A percentile compares a stretch with the other conserved stretches of the same genome.
These are phyloP conservation scores for Verticillium nubilum DNA, from an alignment of 2,329 filamentous ascomycete species.

Conservation along the genomic window DNA sequence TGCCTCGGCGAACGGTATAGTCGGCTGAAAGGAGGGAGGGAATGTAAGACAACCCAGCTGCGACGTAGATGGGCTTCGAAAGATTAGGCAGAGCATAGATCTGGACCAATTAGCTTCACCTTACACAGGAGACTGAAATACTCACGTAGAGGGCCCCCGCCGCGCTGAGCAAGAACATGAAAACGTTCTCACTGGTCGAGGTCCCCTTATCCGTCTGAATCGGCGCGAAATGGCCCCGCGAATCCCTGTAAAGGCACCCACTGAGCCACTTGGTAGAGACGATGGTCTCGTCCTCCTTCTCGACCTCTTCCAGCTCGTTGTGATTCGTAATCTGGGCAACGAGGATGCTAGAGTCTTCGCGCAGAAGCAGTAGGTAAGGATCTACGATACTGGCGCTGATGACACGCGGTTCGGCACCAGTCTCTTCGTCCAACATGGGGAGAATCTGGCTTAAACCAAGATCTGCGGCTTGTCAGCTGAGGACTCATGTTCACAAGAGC, in stretches of 20 bases:
- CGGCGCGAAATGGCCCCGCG: constrained; percentile 46
- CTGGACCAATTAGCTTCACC: constrained; percentile 32
- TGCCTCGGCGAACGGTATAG: constrained; percentile 63
- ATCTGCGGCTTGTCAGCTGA: constrained; percentile 43
- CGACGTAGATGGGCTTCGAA: constrained; percentile 63
- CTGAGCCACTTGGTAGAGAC: constrained; percentile 69
- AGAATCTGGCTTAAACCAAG: constrained; percentile 86
- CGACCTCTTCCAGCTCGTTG: constrained; percentile 80
- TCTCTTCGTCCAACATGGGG: constrained; percentile 87
- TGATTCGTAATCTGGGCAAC: constrained; percentile 74
- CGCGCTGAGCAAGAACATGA: constrained; percentile 72
- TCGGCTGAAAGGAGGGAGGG: constrained; percentile 71
- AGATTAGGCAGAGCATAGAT: constrained; percentile 74
- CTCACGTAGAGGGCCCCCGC: constrained; percentile 71
- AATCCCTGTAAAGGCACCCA: constrained; percentile 77
- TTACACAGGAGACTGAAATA: constrained; percentile 14
- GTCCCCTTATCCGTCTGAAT: constrained; percentile 29
- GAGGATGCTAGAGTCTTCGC: constrained; percentile 77
- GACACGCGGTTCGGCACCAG: constrained; percentile 72
- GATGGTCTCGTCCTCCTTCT: constrained; percentile 53
- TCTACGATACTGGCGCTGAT: constrained; percentile 80
- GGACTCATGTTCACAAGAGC: neutral
- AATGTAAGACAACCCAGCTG: constrained; percentile 72
- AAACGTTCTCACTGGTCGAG: constrained; percentile 43
- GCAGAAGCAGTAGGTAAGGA: constrained; percentile 75